phyloP scores from a whole-genome alignment of 768 basidiomycete genomes.

The Xanthoconium stramineum region DNA sequence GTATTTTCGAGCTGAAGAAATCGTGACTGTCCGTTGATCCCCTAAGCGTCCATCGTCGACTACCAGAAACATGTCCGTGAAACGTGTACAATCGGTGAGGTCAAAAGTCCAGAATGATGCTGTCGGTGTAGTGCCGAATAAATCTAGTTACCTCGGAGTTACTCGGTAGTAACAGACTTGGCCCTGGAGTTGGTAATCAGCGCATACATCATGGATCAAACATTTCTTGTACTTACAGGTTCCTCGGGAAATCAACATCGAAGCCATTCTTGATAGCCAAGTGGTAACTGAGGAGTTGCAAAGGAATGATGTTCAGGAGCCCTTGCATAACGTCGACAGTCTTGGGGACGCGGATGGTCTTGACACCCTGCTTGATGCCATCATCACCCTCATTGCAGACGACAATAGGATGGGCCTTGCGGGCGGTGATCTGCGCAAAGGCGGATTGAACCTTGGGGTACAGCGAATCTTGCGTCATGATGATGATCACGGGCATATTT shows the following conservation, averaged over 20 bases:
- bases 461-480: slow-evolving; percentile 98
- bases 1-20: background rate
- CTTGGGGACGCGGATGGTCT: slow-evolving; percentile 92
- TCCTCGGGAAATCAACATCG: slow-evolving; percentile 98
- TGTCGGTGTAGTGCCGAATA: background rate
- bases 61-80: slow-evolving; percentile 25
- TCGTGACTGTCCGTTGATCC: slow-evolving; percentile 20
- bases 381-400: slow-evolving; percentile 93
- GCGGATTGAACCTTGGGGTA: slow-evolving; percentile 99
- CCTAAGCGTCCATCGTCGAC: slow-evolving; percentile 29
- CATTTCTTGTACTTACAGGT: slow-evolving; percentile 58
- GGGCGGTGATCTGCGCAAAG: slow-evolving; percentile 94
- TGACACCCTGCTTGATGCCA: slow-evolving; percentile 65
- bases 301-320: slow-evolving; percentile 91
- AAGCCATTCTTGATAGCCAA: slow-evolving; percentile 93
- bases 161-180: slow-evolving; percentile 76
- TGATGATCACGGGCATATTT: slow-evolving; percentile 97
- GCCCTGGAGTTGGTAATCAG: slow-evolving; percentile 43
- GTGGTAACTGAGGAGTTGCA: slow-evolving; percentile 95
- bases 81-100: slow-evolving; percentile 11
- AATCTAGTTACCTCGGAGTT: slow-evolving; percentile 22
- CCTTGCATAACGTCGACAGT: slow-evolving; percentile 96
- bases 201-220: slow-evolving; percentile 1
- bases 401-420: slow-evolving; percentile 93
- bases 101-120: slow-evolving; percentile 14